A percentile compares a stretch with the other conserved stretches of the same genome.
These are phyloP conservation scores for Mucor saturninus DNA, from an alignment of 371 early-diverging fungal genomes.

Conservation along the genomic window DNA sequence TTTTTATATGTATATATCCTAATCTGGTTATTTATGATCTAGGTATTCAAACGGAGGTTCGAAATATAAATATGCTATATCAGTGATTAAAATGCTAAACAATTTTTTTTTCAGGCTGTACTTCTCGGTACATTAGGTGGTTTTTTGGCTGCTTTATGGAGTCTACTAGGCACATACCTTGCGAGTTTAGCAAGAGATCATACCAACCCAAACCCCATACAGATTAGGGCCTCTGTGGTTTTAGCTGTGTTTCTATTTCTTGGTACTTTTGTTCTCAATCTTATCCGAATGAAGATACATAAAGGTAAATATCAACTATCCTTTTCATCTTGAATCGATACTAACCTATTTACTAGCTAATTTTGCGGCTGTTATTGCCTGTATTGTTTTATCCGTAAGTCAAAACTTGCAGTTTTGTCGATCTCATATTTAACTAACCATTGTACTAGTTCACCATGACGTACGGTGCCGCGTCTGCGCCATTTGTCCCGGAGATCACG, in stretches of 20 bases:
- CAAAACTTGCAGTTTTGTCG: not conserved
- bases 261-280: slow-evolving; percentile 41
- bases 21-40: not conserved
- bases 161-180: slow-evolving; percentile 40
- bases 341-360: slow-evolving; percentile 28
- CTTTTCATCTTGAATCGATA: not conserved
- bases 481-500: slow-evolving; percentile 24
- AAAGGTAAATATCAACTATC: slow-evolving; percentile 33
- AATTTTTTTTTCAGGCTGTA: slow-evolving; percentile 27
- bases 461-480: slow-evolving; percentile 21
- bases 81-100: not conserved
- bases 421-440: not conserved
- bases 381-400: slow-evolving; percentile 39
- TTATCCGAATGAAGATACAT: slow-evolving; percentile 38
- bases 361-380: slow-evolving; percentile 43
- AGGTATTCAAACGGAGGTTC: slow-evolving; percentile 30
- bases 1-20: not conserved
- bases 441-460: slow-evolving; percentile 39
- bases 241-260: slow-evolving; percentile 43
- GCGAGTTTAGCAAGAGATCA: slow-evolving; percentile 38
- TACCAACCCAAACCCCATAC: slow-evolving; percentile 34
- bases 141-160: slow-evolving; percentile 32
- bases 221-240: slow-evolving; percentile 39
- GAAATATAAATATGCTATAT: not conserved
- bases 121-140: slow-evolving; percentile 37